Conservation (phyloP, 108 stramenopile species). For the Skeletonema potamos region DNA sequence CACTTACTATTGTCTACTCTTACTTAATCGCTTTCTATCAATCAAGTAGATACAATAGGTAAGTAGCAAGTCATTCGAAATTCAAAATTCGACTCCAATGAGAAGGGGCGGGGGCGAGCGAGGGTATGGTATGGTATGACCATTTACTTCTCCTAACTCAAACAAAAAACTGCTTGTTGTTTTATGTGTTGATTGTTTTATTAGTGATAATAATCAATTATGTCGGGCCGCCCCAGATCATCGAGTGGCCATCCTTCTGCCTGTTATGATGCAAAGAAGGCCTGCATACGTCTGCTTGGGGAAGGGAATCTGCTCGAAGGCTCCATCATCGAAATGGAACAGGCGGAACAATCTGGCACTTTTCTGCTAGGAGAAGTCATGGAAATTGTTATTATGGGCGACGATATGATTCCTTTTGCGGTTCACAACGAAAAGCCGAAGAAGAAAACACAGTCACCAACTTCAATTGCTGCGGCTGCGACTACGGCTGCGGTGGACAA, state of each 20-base stretch:
- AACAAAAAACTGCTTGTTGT: too few relatives aligned
- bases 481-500: neutral
- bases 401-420: constrained; percentile 4
- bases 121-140: too few relatives aligned
- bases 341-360: constrained; percentile 2
- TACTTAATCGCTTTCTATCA: too few relatives aligned
- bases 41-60: too few relatives aligned
- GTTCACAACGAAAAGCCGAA: constrained; percentile 12
- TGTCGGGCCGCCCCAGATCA: neutral
- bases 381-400: constrained; percentile 29
- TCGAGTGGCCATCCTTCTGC: neutral
- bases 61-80: too few relatives aligned
- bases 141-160: too few relatives aligned
- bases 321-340: constrained; percentile 16
- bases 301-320: constrained; percentile 11
- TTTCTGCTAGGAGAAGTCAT: constrained; percentile 20
- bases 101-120: too few relatives aligned
- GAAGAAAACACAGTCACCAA: neutral
- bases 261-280: neutral
- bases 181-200: too few relatives aligned
- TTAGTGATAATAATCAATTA: too few relatives aligned
- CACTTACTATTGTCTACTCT: too few relatives aligned
- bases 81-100: too few relatives aligned
- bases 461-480: neutral
- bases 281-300: neutral